Base-by-base conservation (phyloP, 306 rosid species). In the Geum urbanum region DNA sequence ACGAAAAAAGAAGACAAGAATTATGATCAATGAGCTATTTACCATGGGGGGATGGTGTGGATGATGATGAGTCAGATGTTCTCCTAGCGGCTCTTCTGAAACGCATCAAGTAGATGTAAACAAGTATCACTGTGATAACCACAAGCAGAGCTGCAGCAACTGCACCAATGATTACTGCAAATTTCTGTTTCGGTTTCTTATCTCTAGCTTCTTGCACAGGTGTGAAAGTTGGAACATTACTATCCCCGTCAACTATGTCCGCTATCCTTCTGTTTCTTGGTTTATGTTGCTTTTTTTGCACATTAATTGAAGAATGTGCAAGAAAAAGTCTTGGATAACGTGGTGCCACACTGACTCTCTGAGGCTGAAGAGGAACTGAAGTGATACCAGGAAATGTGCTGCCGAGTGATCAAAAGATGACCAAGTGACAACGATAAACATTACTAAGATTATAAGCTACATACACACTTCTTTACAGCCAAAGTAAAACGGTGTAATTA, bases 31-130 rank as follows among this genome's bases (percentile, higher is more conserved):
- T 27, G 32, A 20, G 69, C 54, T 5, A 59, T 81, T 78, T 68
- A 86, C 96, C 78, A 7, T 86, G 78, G 7, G 81, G 86, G 45
- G 96, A 86, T 24, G 89, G 84, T 37, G 54, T 47, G 13, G 91
- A 84, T 69, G 96, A 89, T 57, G 73, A 86, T 72, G 72, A 47
- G 37, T 89, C 91, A 63, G 96, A 89, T 64, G 89, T 50, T 79
- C 69, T 83, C 70, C 77, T 77, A 15, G 63, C 55, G 10, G 76
- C 67, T 75, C 79, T 79, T 79, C 69, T 81, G 69, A 80, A 57
- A 8, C 85, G 78, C 81, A 78, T 77, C 79, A 86, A 66, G 74
- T 77, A 78, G 68, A 79, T 59, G 72, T 75, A 89, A 53, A 89
- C 78, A 44, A 83, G 70, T 44, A 83, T 59, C 45, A 76, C 51